Evolutionary conservation across 1,284 basidiomycete genomes (phyloP), one percentile per base, ranked within the genome.

Genomic region (Ustanciosporium gigantosporum): DNA sequence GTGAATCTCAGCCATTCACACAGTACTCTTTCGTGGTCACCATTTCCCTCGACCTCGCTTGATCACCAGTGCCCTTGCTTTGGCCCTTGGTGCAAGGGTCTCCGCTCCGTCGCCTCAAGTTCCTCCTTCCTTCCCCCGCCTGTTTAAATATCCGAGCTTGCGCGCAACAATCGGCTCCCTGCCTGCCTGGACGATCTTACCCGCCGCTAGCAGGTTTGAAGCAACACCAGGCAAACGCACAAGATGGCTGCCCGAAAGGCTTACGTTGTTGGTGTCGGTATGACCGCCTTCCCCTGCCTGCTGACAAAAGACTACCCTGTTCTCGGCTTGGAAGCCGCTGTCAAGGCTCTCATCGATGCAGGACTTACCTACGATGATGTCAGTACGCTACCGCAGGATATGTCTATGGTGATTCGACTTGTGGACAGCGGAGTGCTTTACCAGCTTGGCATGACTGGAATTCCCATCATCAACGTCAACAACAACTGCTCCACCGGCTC

Each of bases 381-480:
- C 24, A 91, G 73, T 84, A 83, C 25, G 90, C 89, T 0, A 86
- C 82, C 58, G 89, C 88, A n/a, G 89, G 89, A 15, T 89, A 86
- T 77, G 66, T 67, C 47, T 74, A 68, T 55, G 70, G 69, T 24
- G 71, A 72, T 55, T 73, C 68, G 22, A 90, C 88, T 0, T 84
- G 83, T 62, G 90, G 90, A 17, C 90, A 91, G 79, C 82, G 89
- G n/a, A 21, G 86, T 88, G 3, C 80, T 92, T n/a, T 92, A 91
- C 78, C 86, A 86, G 74, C 84, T 92, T 35, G 90, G 90, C 15
- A 82, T 91, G 78, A 91, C 89, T 4, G 83, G 84, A 21, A 91
- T 92, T 53, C 90, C 90, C 1, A 87, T 92, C 68, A 84, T 88
- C 42, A 91, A 91, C 68, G 88, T 90, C 41, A 90, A 89, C 80